Evolutionary conservation across 108 stramenopile species (phyloP).

Genomic region (Skeletonema costatum): DNA sequence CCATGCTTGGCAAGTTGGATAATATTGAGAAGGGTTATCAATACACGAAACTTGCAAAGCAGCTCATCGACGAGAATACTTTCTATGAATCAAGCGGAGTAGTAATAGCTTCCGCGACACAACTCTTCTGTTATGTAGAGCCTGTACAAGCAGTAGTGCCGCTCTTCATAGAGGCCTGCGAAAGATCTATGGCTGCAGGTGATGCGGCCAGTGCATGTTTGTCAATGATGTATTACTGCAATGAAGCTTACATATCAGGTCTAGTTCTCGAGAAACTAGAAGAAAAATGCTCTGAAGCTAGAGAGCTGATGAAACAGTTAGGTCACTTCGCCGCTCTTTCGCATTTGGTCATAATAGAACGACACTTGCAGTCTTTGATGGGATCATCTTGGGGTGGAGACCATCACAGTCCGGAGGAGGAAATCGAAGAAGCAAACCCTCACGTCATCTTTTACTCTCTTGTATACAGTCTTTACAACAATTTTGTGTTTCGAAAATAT

Average conservation of each 20-base stretch:
- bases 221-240: background rate
- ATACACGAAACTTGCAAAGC: background rate
- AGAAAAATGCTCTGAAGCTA: background rate
- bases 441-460: background rate
- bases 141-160: background rate
- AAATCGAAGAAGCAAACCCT: background rate
- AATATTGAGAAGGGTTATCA: background rate
- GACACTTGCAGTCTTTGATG: background rate
- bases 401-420: background rate
- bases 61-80: background rate
- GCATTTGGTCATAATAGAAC: background rate
- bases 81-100: background rate
- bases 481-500: background rate
- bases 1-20: background rate
- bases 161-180: background rate
- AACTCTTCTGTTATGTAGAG: background rate
- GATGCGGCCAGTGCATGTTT: background rate
- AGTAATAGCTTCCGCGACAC: background rate
- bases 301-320: background rate
- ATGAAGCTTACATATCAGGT: background rate
- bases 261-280: background rate
- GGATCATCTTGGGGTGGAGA: background rate
- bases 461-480: background rate
- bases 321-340: background rate
- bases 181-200: background rate